Conservation (phyloP, 352 stramenopile species). For the Pythium pyrilobum region DNA sequence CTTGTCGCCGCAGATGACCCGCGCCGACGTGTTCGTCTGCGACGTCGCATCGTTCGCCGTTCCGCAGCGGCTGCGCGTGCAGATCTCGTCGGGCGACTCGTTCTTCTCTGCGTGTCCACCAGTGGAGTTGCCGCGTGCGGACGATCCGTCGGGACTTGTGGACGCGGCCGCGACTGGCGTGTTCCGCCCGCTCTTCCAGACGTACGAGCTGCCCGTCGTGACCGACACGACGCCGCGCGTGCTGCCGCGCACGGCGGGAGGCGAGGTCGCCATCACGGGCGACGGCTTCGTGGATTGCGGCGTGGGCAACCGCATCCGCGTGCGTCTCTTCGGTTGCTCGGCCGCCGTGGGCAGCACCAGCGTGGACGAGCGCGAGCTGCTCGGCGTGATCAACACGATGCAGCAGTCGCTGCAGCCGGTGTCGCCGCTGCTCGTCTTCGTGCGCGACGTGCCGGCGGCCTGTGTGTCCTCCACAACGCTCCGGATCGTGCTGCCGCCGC, state of each 20-base stretch:
- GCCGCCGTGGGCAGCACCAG: too few species aligned
- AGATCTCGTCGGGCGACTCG: constrained; percentile 60
- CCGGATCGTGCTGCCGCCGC: constrained; percentile 33
- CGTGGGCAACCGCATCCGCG: constrained; percentile 19
- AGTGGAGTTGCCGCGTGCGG: neutral
- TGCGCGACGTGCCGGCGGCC: constrained; percentile 32
- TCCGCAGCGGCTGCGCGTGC: constrained; percentile 37
- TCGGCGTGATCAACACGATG: constrained; percentile 1
- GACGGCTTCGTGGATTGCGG: constrained; percentile 37
- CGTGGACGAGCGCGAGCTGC: neutral
- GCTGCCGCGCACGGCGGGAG: constrained; percentile 48
- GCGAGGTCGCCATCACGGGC: constrained; percentile 40
- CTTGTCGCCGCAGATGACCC: constrained; percentile 46
- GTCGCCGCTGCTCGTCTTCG: constrained; percentile 23
- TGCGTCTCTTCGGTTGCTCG: constrained; percentile 46
- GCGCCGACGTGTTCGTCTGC: constrained; percentile 35
- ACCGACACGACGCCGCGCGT: constrained; percentile 36
- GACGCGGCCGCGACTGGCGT: neutral
- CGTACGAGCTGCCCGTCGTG: constrained; percentile 44
- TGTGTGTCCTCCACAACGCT: constrained; percentile 38
- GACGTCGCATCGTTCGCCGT: constrained; percentile 20
- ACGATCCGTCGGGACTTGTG: neutral
- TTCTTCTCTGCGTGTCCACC: constrained; percentile 35
- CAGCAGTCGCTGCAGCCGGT: neutral
- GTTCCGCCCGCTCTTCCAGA: constrained; percentile 24